Conservation (phyloP, 345 rosid species). For the Punica granatum region DNA sequence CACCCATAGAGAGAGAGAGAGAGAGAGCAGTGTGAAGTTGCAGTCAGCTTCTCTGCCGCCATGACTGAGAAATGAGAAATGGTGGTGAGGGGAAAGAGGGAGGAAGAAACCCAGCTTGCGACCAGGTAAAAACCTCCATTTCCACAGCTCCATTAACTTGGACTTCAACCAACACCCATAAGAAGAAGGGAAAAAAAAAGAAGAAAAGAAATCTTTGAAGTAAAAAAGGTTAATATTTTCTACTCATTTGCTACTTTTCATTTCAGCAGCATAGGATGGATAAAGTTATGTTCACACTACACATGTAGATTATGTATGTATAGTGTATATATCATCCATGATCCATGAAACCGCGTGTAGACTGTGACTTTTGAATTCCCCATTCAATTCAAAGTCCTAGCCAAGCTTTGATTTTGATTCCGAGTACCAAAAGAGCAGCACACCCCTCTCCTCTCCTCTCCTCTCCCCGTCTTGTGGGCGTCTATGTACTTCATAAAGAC, state of each 20-base stretch:
- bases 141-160: not conserved
- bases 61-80: not conserved
- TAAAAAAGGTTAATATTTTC: not conserved
- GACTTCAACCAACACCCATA: not conserved
- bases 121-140: not conserved
- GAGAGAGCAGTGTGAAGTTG: not conserved
- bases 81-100: not conserved
- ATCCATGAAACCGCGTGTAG: conserved; percentile 27
- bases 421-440: not conserved
- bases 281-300: not conserved
- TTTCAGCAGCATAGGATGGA: too few relatives aligned
- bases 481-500: not conserved
- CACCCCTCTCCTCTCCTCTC: not conserved
- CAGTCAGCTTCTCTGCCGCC: conserved; percentile 3
- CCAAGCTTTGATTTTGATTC: conserved; percentile 11
- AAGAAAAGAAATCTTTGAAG: too few relatives aligned
- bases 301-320: not conserved
- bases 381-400: conserved; percentile 26
- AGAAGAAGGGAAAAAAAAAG: too few relatives aligned
- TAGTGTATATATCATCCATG: not conserved
- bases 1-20: not conserved
- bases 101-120: not conserved
- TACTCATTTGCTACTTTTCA: not conserved
- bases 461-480: not conserved
- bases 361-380: conserved; percentile 11